Conservation (phyloP, 352 stramenopile genomes). For the Pythium insidiosum region DNA sequence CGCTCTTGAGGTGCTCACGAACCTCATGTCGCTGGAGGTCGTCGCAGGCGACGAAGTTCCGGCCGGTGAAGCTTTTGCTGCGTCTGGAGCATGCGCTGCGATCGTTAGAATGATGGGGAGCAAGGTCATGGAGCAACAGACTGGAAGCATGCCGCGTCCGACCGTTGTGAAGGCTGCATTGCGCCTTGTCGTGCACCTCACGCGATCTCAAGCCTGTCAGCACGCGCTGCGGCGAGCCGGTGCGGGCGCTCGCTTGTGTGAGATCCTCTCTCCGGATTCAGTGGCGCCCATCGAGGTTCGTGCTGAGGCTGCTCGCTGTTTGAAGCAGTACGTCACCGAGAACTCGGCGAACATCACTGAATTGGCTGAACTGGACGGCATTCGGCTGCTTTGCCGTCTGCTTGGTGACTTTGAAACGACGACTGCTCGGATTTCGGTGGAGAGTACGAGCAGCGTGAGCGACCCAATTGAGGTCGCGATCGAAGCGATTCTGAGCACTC, state of each 20-base stretch:
- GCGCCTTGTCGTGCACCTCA: constrained; percentile 68
- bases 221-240: constrained; percentile 56
- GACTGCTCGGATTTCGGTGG: neutral
- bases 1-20: constrained; percentile 65
- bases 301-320: constrained; percentile 55
- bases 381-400: constrained; percentile 39
- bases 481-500: constrained; percentile 64
- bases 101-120: constrained; percentile 62
- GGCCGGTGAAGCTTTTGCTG: constrained; percentile 52
- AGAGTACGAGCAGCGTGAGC: too few relatives aligned
- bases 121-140: constrained; percentile 41
- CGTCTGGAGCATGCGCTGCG: constrained; percentile 42
- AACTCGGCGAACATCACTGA: constrained; percentile 69
- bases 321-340: constrained; percentile 69
- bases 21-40: constrained; percentile 70
- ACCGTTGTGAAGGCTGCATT: constrained; percentile 70
- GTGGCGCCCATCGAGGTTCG: constrained; percentile 40
- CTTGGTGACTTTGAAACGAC: constrained; percentile 44
- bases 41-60: constrained; percentile 53
- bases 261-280: constrained; percentile 50
- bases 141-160: constrained; percentile 26
- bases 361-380: constrained; percentile 40
- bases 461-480: constrained; percentile 60
- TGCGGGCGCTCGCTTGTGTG: constrained; percentile 33
- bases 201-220: constrained; percentile 52